Base-by-base conservation (phyloP, 2,329 filamentous ascomycete genomes). In the Arthrobotrys iridis region DNA sequence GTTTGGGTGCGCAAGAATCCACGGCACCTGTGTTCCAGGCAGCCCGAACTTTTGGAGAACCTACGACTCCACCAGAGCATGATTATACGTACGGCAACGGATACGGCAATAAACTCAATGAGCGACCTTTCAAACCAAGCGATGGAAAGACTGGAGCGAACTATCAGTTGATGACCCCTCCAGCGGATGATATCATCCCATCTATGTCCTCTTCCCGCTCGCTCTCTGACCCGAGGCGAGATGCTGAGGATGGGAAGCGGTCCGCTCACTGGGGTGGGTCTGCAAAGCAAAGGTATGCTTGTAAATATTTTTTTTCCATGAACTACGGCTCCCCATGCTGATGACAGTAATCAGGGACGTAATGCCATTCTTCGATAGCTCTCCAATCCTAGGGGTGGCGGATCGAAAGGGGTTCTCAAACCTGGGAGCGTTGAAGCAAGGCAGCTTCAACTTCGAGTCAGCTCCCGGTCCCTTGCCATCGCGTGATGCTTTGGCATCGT, bases 401-500 rank as follows among this genome's bases (percentile, higher is more conserved):
- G 55, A 79, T 20, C 72, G 78, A 66, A 78, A 78, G 22, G 48
- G 40, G 8, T 70, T 76, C 50, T 50, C 72, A 68, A 76, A 64
- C 37, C 57, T 46, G 37, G 46, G 78, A 86, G 89, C 79, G 82
- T 83, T 71, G 87, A 87, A 40, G 84, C 90, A 92, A 78, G 93
- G 93, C 80, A 93, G 95, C 83, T 96, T 96, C 80, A 85, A 97
- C 37, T 96, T 97, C 81, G 90, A 91, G 74, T 91, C 93, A 79
- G 79, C 81, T 7, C 77, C 81, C 65, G 81, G 83, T 63, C 81
- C 81, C 58, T 62, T 78, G 77, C 63, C 71, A 80, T 80, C 81
- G 65, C 85, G 84, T 66, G 83, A 86, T 41, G 80, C 84, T 35
- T 83, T 85, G 73, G 81, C 85, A 22, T 82, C 86, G 20, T 85